Evolutionary conservation across 2,329 filamentous ascomycete species (phyloP).

Genomic region (Metarhizium guizhouense): DNA sequence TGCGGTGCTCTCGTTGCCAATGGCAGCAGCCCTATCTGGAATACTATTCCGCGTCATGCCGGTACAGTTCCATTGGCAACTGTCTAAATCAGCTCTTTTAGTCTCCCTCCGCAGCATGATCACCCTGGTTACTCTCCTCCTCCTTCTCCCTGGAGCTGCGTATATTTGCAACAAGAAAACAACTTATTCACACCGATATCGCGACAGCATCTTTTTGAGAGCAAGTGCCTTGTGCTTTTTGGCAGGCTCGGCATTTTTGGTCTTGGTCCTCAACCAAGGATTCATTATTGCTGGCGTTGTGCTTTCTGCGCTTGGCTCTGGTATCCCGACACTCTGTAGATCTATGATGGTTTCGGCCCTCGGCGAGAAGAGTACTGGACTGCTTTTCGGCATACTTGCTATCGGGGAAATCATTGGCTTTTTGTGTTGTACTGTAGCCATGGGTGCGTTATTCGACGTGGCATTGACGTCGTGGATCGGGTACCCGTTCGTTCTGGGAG

Average conservation of each 20-base stretch:
- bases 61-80: slow-evolving; percentile 15
- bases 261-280: slow-evolving; percentile 11
- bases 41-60: slow-evolving; percentile 17
- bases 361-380: slow-evolving; percentile 11
- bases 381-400: slow-evolving; percentile 16
- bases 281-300: slow-evolving; percentile 14
- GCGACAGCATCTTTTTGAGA: slow-evolving; percentile 11
- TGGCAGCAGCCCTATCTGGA: slow-evolving; percentile 13
- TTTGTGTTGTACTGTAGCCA: slow-evolving; percentile 11
- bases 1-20: slow-evolving; percentile 13
- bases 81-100: slow-evolving; percentile 13
- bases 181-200: slow-evolving; percentile 2
- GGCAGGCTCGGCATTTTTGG: slow-evolving; percentile 14
- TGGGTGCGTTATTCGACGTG: slow-evolving; percentile 16
- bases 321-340: slow-evolving; percentile 16
- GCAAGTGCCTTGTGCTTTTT: slow-evolving; percentile 14
- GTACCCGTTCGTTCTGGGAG: slow-evolving; percentile 14
- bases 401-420: slow-evolving; percentile 16
- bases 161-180: slow-evolving; percentile 7
- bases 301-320: slow-evolving; percentile 15
- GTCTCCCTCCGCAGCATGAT: slow-evolving; percentile 13
- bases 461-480: slow-evolving; percentile 16
- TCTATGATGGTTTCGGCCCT: slow-evolving; percentile 13
- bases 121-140: slow-evolving; percentile 14
- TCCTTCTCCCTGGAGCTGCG: slow-evolving; percentile 12